Evolutionary conservation across 306 rosid genomes (phyloP), one percentile per base, ranked within the genome.

Genomic region (Dryas octopetala): DNA sequence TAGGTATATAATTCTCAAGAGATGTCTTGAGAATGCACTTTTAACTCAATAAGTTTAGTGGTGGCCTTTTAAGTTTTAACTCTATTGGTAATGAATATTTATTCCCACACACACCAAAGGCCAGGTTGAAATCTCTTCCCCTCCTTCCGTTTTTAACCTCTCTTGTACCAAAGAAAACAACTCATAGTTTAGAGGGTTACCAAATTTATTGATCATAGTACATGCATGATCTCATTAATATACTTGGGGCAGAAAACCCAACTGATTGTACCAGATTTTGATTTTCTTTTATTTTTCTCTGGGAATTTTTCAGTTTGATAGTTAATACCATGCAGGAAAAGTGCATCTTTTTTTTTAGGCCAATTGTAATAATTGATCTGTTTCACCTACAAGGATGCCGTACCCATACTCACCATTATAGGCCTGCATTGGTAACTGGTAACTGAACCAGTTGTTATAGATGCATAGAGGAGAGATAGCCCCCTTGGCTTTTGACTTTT

Each of bases 361-460:
- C 47, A 60, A 1, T n/a, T 73, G 59, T 60, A 28, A 73, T 73
- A 59, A 47, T 47, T 32, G 48, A 60, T 12, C n/a, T 53, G 74
- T 53, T 0, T 73, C 58, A 60, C 46, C 58, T 73, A 46, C 48
- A 23, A 23, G 23, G 23, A 23, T 23, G 23, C 41, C 38, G 38
- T 32, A 32, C 48, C 47, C 74, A 53, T 43, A 17, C 50, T 54
- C 53, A 58, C 65, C 66, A 58, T 71, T 47, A 72, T 72, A 73
- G 17, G 6, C 58, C 76, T 28, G 68, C 76, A 47, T 60, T 73
- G 68, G 48, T 68, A 73, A 61, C 59, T 73, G 68, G 48, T 68
- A 73, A 61, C 59, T 47, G 76, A 73, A 60, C 48, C 38, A 47
- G 76, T 47, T 59, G 68, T 46, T 57, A 9, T 26, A 26, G 53